Evolutionary conservation across 2,329 filamentous ascomycete genomes (phyloP), one percentile per base, ranked within the genome.

Genomic region (Paecilomyces niveus): DNA sequence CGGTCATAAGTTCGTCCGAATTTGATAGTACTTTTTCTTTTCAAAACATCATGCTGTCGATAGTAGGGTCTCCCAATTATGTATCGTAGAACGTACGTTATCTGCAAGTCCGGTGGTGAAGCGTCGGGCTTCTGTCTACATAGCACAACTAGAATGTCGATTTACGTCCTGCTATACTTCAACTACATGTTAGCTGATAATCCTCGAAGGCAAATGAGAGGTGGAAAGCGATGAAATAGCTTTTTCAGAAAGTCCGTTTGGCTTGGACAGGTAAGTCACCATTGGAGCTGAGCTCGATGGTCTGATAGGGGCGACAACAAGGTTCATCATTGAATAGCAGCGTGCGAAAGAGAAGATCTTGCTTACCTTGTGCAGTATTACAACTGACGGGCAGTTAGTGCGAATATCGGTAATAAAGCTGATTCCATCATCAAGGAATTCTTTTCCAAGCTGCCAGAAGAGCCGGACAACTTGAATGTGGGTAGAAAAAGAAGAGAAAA

Each of bases 281-380:
- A 84, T 70, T 66, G 70, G 70, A 73, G 67, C 67, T 54, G 13
- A 26, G 68, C 66, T 70, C 64, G 59, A 63, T 76, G 72, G 80
- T 84, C 76, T 77, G 82, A 84, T 84, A 84, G 82, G 82, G 82
- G 82, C 82, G 82, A 85, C 82, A 84, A 80, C 75, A 73, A 75
- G 65, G 76, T 79, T 84, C 82, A 84, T 85, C 82, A 82, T 78
- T 45, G 39, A 45, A 45, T 45, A 64, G 63, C 69, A 72, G 62
- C 60, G 61, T 59, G 53, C 53, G 45, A 60, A 31, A 55, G 22
- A 50, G 57, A 58, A 60, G 57, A n/a, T 62, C 33, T 53, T 53
- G 57, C 53, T 22, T 62, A 64, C 39, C 39, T 45, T 45, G n/a
- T 18, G 18, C n/a, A 45, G 39, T 21, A 21, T 18, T 21, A 45